A percentile compares a stretch with the other conserved stretches of the same genome.
Conservation (phyloP, 1,139 yeast species). For the Pichia cactophila region DNA sequence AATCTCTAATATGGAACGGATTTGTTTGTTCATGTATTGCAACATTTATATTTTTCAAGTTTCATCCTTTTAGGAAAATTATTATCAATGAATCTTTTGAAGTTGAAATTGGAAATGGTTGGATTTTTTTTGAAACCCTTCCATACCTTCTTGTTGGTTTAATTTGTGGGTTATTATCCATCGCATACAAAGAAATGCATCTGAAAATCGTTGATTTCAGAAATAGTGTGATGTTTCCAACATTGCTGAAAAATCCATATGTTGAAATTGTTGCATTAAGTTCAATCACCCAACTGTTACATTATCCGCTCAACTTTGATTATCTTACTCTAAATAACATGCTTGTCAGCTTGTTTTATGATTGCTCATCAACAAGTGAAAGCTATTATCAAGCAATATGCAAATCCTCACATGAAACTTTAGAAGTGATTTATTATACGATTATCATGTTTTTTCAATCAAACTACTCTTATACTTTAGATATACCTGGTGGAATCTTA, state of each 20-base stretch:
- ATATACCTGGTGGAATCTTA: constrained; percentile 67
- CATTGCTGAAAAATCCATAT: constrained; percentile 21
- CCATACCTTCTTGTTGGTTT: constrained; percentile 65
- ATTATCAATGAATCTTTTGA: constrained; percentile 52
- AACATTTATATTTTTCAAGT: constrained; percentile 54
- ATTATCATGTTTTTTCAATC: constrained; percentile 33
- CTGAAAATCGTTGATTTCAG: constrained; percentile 35
- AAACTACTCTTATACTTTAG: constrained; percentile 57
- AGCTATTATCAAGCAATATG: constrained; percentile 10
- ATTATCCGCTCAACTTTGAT: constrained; percentile 32
- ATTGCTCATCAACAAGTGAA: constrained; percentile 7
- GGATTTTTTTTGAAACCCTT: constrained; percentile 62
- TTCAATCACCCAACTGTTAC: constrained; percentile 42
- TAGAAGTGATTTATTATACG: constrained; percentile 9
- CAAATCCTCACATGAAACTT: constrained; percentile 5
- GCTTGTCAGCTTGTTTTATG: constrained; percentile 11
- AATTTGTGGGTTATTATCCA: constrained; percentile 64
- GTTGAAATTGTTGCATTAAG: constrained; percentile 44
- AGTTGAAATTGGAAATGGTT: constrained; percentile 63
- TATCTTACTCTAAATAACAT: constrained; percentile 12
- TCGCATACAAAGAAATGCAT: constrained; percentile 44
- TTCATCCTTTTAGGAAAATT: constrained; percentile 52
- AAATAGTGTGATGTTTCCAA: constrained; percentile 21
- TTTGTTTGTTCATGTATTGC: constrained; percentile 73
- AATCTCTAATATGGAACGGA: constrained; percentile 70